A percentile compares a stretch with the other conserved stretches of the same genome.
These are phyloP conservation scores for Sicyos baderoa DNA, from an alignment of 306 rosid species.

Conservation along the genomic window DNA sequence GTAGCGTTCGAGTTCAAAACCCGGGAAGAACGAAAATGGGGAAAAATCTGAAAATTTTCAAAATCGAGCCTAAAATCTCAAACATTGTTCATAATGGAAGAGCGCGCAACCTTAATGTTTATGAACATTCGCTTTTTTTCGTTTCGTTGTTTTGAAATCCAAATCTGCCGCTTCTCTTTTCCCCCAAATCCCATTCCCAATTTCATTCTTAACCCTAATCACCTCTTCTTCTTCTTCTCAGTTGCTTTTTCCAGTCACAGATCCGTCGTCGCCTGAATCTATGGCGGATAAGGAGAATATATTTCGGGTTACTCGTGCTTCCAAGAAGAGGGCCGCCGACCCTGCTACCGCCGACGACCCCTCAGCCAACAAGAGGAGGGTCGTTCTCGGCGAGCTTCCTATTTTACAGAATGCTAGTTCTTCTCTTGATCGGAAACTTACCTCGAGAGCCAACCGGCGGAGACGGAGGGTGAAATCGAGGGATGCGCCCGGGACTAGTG, in stretches of 20 bases:
- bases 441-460: background rate
- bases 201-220: background rate
- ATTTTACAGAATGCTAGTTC: slow-evolving; percentile 16
- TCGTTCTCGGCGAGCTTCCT: slow-evolving; percentile 20
- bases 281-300: slow-evolving; percentile 19
- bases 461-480: background rate
- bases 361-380: slow-evolving; percentile 14
- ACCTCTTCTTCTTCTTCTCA: background rate
- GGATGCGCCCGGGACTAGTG: background rate
- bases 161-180: slow-evolving; percentile 18
- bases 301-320: background rate
- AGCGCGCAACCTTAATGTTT: slow-evolving; percentile 17
- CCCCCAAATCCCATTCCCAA: slow-evolving; percentile 3
- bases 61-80: slow-evolving; percentile 3
- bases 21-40: slow-evolving; percentile 15
- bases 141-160: slow-evolving; percentile 3
- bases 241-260: background rate
- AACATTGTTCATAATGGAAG: slow-evolving; percentile 1
- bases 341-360: slow-evolving; percentile 4
- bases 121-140: background rate
- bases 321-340: slow-evolving; percentile 15
- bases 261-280: too few species aligned
- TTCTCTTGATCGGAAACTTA: background rate
- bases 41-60: slow-evolving; percentile 4
- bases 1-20: background rate